Evolutionary conservation across 2,329 filamentous ascomycete species (phyloP).

Genomic region (Grosmannia clavigera): DNA sequence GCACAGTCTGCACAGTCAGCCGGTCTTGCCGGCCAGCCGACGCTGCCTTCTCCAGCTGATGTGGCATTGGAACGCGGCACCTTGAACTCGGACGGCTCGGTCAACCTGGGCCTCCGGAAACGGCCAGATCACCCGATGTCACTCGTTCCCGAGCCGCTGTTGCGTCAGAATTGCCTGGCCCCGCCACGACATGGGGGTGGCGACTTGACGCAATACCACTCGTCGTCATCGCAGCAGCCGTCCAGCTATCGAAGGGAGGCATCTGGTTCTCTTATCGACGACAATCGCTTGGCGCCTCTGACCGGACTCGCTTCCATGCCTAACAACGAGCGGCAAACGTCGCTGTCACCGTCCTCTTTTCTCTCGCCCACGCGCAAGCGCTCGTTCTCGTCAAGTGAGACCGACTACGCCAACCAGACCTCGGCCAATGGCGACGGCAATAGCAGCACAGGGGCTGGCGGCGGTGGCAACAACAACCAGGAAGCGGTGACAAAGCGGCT

Average conservation of each 20-base stretch:
- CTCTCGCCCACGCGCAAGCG: slow-evolving; percentile 50
- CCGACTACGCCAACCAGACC: slow-evolving; percentile 21
- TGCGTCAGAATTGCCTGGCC: slow-evolving; percentile 28
- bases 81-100: slow-evolving; percentile 50
- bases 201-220: slow-evolving; percentile 40
- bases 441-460: not conserved
- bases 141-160: slow-evolving; percentile 33
- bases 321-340: slow-evolving; percentile 38
- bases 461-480: slow-evolving; percentile 23
- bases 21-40: not conserved
- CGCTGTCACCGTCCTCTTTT: slow-evolving; percentile 48
- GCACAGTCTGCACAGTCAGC: not conserved
- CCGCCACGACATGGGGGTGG: slow-evolving; percentile 26
- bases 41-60: not conserved
- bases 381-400: slow-evolving; percentile 51
- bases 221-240: slow-evolving; percentile 18
- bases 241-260: slow-evolving; percentile 25
- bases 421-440: not conserved
- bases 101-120: slow-evolving; percentile 47
- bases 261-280: slow-evolving; percentile 35
- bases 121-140: slow-evolving; percentile 31
- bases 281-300: slow-evolving; percentile 47
- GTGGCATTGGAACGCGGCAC: slow-evolving; percentile 36
- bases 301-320: slow-evolving; percentile 26
- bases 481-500: slow-evolving; percentile 48